phyloP scores from a whole-genome alignment of 805 yeast species.

The Maudiozyma barnettii region DNA sequence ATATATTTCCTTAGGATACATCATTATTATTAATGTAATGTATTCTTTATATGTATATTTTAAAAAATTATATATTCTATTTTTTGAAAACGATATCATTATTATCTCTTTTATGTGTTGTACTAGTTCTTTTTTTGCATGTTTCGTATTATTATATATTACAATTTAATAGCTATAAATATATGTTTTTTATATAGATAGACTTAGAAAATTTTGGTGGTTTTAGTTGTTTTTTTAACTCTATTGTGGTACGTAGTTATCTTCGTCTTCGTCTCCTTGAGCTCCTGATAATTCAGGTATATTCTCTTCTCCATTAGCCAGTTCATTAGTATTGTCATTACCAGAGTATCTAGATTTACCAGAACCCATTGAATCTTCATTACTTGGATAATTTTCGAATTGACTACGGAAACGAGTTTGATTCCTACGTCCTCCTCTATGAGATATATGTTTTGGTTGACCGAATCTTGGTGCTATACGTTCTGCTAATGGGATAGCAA shows the following conservation, averaged over 20 bases:
- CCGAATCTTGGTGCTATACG: slow-evolving; percentile 15
- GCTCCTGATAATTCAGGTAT: background rate
- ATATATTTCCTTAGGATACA: background rate
- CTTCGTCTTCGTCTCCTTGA: slow-evolving; percentile 14
- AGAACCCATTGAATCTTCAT: slow-evolving; percentile 12
- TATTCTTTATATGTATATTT: no score
- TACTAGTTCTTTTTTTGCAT: no score
- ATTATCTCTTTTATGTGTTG: background rate
- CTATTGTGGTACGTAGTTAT: slow-evolving; percentile 19
- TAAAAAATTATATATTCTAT: no score
- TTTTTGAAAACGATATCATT: background rate
- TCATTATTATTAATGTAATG: background rate
- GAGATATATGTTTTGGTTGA: slow-evolving; percentile 1
- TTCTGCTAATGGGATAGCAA: slow-evolving; percentile 33
- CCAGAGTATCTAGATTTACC: slow-evolving; percentile 3
- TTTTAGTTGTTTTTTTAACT: background rate
- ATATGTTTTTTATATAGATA: background rate
- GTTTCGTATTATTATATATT: no score
- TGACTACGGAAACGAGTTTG: background rate
- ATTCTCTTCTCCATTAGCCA: background rate
- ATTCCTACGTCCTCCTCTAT: background rate
- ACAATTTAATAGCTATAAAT: background rate
- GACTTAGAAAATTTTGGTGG: background rate
- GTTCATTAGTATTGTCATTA: background rate
- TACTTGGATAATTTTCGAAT: slow-evolving; percentile 6